Conservation (phyloP, 1,284 basidiomycete genomes). For the Agroathelia rolfsii region DNA sequence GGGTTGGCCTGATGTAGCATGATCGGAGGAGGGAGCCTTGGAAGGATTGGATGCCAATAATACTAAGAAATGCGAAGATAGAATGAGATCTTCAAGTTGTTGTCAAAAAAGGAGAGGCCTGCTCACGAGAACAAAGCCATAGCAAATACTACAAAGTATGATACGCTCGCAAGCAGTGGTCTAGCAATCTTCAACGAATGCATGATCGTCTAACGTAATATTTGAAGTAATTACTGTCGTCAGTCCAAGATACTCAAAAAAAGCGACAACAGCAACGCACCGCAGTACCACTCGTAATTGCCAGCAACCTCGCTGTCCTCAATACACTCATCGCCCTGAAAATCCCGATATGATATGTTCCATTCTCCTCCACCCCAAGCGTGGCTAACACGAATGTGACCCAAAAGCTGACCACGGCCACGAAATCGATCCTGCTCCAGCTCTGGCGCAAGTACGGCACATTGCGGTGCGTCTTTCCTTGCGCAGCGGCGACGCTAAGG, state of each 20-base stretch:
- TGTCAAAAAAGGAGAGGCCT: slow-evolving; percentile 1
- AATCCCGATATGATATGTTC: slow-evolving; percentile 66
- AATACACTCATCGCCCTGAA: slow-evolving; percentile 89
- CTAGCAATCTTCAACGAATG: slow-evolving; percentile 86
- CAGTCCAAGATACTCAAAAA: slow-evolving; percentile 4
- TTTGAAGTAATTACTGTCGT: slow-evolving; percentile 1
- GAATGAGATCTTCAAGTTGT: slow-evolving; percentile 5
- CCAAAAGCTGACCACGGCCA: slow-evolving; percentile 50
- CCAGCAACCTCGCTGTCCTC: slow-evolving; percentile 74
- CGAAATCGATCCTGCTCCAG: slow-evolving; percentile 63
- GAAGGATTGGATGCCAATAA: slow-evolving; percentile 88
- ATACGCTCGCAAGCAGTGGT: slow-evolving; percentile 81
- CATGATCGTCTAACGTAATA: slow-evolving; percentile 89
- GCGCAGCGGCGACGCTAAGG: slow-evolving; percentile 45
- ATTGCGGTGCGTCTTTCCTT: slow-evolving; percentile 47
- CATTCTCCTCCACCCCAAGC: slow-evolving; percentile 57
- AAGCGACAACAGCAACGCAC: slow-evolving; percentile 30
- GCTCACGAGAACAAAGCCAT: slow-evolving; percentile 80
- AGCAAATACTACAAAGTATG: slow-evolving; percentile 88
- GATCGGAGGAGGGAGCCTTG: slow-evolving; percentile 70
- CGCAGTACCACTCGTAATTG: slow-evolving; percentile 88
- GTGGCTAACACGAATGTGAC: slow-evolving; percentile 62
- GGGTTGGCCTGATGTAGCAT: slow-evolving; percentile 42
- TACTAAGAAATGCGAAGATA: slow-evolving; percentile 31
- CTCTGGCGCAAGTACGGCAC: slow-evolving; percentile 87